A percentile compares a stretch with the other conserved stretches of the same genome.
These are phyloP conservation scores for Aspergillus homomorphus DNA, from an alignment of 495 filamentous ascomycete genomes.

Conservation along the genomic window DNA sequence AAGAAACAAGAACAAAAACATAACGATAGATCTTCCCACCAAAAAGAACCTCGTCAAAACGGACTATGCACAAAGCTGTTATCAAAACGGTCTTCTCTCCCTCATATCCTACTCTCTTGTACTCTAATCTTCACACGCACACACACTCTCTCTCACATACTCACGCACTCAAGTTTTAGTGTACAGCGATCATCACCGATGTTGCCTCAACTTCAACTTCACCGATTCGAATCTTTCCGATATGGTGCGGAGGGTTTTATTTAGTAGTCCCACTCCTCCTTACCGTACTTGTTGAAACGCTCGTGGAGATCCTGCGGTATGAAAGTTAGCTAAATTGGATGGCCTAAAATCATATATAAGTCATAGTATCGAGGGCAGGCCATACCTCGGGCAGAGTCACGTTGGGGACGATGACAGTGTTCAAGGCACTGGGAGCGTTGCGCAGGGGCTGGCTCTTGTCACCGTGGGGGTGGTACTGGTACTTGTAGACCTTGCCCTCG, in stretches of 20 bases:
- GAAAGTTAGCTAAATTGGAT: not conserved
- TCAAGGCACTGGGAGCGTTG: constrained; percentile 90
- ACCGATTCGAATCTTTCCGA: constrained; percentile 11
- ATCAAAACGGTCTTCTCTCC: constrained; percentile 24
- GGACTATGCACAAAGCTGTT: constrained; percentile 43
- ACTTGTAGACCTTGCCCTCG: constrained; percentile 64
- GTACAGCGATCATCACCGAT: constrained; percentile 67
- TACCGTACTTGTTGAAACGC: constrained; percentile 97
- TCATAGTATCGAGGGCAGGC: too few species aligned
- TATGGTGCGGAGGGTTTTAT: constrained; percentile 11
- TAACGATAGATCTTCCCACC: constrained; percentile 21
- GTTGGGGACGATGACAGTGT: constrained; percentile 88
- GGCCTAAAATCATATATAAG: not conserved
- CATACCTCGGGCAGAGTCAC: constrained; percentile 88
- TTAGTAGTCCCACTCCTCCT: constrained; percentile 65
- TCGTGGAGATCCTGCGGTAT: constrained; percentile 75
- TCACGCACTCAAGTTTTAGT: constrained; percentile 45
- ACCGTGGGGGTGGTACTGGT: constrained; percentile 90
- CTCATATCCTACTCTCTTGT: constrained; percentile 1
- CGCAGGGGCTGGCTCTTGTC: constrained; percentile 70
- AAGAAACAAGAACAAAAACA: not conserved
- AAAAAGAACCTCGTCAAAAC: constrained; percentile 32
- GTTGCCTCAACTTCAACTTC: constrained; percentile 17
- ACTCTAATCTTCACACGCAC: constrained; percentile 23
- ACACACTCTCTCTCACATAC: constrained; percentile 11